phyloP scores from a whole-genome alignment of 768 basidiomycete species.

The Tricholoma hemisulphureum region DNA sequence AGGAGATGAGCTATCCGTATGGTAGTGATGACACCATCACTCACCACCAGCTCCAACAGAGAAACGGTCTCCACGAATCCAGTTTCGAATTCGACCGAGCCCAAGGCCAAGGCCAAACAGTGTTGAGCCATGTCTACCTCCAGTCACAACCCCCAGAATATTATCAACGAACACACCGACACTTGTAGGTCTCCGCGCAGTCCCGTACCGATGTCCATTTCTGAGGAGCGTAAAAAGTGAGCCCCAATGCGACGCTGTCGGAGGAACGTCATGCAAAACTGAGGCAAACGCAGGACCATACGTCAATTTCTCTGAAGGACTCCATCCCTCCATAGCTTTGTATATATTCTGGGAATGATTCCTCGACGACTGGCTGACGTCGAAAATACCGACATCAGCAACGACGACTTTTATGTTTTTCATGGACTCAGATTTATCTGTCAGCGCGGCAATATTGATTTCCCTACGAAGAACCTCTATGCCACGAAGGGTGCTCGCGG shows the following conservation, averaged over 20 bases:
- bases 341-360: slow-evolving; percentile 35
- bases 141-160: slow-evolving; percentile 59
- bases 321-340: slow-evolving; percentile 70
- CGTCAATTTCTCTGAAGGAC: slow-evolving; percentile 64
- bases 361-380: slow-evolving; percentile 27
- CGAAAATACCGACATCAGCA: slow-evolving; percentile 70
- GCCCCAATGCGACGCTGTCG: slow-evolving; percentile 27
- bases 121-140: slow-evolving; percentile 46
- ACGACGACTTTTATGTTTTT: slow-evolving; percentile 67
- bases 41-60: slow-evolving; percentile 79
- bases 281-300: slow-evolving; percentile 71
- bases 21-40: slow-evolving; percentile 4
- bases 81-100: slow-evolving; percentile 50
- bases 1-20: slow-evolving; percentile 10
- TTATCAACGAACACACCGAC: slow-evolving; percentile 56
- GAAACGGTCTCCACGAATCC: slow-evolving; percentile 66
- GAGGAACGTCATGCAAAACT: slow-evolving; percentile 33
- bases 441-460: slow-evolving; percentile 54
- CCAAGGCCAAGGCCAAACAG: slow-evolving; percentile 45
- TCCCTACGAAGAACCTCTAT: slow-evolving; percentile 75
- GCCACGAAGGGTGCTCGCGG: slow-evolving; percentile 68
- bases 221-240: slow-evolving; percentile 34
- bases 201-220: slow-evolving; percentile 37
- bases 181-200: slow-evolving; percentile 54
- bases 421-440: slow-evolving; percentile 56